phyloP scores from a whole-genome alignment of 805 yeast genomes.

The Teunomyces funiuensis region DNA sequence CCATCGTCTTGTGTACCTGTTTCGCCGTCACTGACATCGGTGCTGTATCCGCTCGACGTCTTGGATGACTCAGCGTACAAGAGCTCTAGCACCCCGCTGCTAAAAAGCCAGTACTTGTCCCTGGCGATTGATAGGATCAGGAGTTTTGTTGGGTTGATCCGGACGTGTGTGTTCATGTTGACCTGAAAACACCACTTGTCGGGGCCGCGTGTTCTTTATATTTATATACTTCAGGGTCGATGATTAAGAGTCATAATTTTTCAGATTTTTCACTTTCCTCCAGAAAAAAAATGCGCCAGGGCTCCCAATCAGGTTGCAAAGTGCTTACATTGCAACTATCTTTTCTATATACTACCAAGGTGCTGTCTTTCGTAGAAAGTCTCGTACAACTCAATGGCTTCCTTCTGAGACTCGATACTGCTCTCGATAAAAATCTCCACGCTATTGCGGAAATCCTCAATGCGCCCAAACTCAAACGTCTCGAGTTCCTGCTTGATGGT shows the following conservation, averaged over 20 bases:
- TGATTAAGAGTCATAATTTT: too few species aligned
- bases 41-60: slow-evolving; percentile 2
- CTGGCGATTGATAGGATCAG: slow-evolving; percentile 56
- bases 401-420: slow-evolving; percentile 90
- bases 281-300: not conserved
- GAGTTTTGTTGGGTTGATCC: slow-evolving; percentile 45
- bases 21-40: slow-evolving; percentile 8
- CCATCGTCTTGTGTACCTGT: too few species aligned
- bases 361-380: slow-evolving; percentile 66
- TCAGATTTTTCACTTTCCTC: not conserved
- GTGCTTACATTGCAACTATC: not conserved
- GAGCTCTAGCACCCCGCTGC: slow-evolving; percentile 50
- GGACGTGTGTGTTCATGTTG: slow-evolving; percentile 46
- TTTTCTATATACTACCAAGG: slow-evolving; percentile 12
- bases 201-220: too few species aligned
- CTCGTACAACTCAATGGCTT: slow-evolving; percentile 84
- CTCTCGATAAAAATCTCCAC: slow-evolving; percentile 90
- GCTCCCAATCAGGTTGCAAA: not conserved
- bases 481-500: slow-evolving; percentile 68
- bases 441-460: slow-evolving; percentile 81
- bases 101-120: slow-evolving; percentile 52
- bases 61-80: slow-evolving; percentile 36
- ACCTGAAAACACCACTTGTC: too few species aligned
- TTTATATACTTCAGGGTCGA: too few species aligned
- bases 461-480: slow-evolving; percentile 69